phyloP scores from a whole-genome alignment of 163 green algal species.

The Trebouxia gelatinosa region DNA sequence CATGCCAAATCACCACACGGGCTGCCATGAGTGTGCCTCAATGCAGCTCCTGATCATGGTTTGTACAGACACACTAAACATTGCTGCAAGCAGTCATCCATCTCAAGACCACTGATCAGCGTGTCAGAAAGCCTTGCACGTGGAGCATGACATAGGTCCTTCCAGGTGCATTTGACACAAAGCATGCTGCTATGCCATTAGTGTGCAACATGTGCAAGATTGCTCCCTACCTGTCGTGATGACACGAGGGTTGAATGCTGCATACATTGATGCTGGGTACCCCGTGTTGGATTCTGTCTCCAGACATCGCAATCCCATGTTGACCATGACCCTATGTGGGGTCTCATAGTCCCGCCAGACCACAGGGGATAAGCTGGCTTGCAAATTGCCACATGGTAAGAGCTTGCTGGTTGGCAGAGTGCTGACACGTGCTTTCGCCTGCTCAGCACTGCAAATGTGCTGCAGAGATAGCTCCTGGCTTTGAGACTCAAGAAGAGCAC shows the following conservation, averaged over 20 bases:
- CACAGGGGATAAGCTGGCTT: conserved; percentile 14
- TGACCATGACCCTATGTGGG: conserved; percentile 13
- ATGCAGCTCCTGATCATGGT: neutral
- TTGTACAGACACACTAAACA: neutral
- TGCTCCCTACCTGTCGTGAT: conserved; percentile 4
- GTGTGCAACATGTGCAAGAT: neutral
- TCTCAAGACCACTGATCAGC: neutral
- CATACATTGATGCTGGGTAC: conserved; percentile 10
- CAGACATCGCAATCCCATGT: conserved; percentile 1
- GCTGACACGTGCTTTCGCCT: neutral
- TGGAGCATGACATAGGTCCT: neutral
- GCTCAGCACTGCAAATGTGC: neutral
- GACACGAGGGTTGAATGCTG: conserved; percentile 22
- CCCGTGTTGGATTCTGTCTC: conserved; percentile 9
- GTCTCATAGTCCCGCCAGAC: conserved; percentile 20
- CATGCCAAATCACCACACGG: too few species aligned
- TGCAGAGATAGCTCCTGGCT: conserved; percentile 20
- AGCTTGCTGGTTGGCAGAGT: conserved; percentile 22
- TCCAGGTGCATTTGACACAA: neutral
- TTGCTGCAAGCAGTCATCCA: neutral
- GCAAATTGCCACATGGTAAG: conserved; percentile 15
- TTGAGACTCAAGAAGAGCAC: conserved; percentile 18
- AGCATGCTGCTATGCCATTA: too few species aligned
- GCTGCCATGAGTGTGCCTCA: too few species aligned
- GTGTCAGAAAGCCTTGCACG: neutral